A percentile compares a stretch with the other conserved stretches of the same genome.
phyloP scores from a whole-genome alignment of 1,139 yeast species.

The Zygotorulaspora mrakii region DNA sequence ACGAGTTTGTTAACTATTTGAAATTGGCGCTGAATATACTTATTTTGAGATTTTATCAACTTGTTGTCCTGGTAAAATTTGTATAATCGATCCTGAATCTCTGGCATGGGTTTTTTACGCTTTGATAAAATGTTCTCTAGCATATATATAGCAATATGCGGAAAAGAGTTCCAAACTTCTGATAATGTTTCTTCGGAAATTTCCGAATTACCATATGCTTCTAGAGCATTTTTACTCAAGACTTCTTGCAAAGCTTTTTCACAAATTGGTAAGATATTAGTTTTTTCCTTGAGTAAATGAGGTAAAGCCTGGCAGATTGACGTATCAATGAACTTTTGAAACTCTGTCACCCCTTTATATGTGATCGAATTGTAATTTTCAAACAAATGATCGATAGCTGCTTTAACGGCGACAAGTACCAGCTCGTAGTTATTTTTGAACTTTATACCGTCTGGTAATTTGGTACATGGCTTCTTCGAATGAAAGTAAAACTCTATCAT shows the following conservation, averaged over 20 bases:
- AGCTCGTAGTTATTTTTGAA: conserved; percentile 23
- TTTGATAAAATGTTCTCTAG: conserved; percentile 19
- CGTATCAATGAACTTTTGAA: conserved; percentile 22
- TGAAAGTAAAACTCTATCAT: conserved; percentile 23
- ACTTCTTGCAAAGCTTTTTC: conserved; percentile 21
- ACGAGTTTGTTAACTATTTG: conserved; percentile 15
- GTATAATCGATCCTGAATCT: conserved; percentile 21
- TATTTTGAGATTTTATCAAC: conserved; percentile 20
- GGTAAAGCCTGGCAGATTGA: conserved; percentile 28
- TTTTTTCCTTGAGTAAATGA: conserved; percentile 10
- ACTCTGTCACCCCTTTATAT: conserved; percentile 17
- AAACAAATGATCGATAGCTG: conserved; percentile 14
- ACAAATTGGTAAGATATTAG: conserved; percentile 20
- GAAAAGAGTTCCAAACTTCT: conserved; percentile 30
- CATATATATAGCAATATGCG: conserved; percentile 28
- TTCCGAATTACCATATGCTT: conserved; percentile 15
- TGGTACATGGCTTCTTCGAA: conserved; percentile 19
- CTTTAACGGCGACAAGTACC: conserved; percentile 9
- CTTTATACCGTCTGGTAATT: conserved; percentile 5
- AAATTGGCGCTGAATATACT: conserved; percentile 17
- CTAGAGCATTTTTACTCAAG: conserved; percentile 19
- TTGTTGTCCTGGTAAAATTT: conserved; percentile 26
- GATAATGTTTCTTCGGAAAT: conserved; percentile 23
- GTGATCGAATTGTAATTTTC: neutral
- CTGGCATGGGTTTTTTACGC: conserved; percentile 14